A percentile compares a stretch with the other conserved stretches of the same genome.
Conservation (phyloP, 306 rosid genomes). For the Dalbergia oliveri region DNA sequence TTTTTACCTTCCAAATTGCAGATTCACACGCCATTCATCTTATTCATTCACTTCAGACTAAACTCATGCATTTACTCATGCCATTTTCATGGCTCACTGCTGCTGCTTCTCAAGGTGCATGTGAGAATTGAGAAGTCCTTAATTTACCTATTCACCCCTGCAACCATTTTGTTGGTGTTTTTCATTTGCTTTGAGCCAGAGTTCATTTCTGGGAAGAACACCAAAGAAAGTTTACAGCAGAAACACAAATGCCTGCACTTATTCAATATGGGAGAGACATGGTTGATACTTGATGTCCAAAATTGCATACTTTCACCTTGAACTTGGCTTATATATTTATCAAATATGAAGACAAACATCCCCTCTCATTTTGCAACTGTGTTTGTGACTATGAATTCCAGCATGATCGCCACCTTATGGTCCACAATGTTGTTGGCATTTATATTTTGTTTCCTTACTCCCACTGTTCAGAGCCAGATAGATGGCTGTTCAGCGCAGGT, state of each 20-base stretch:
- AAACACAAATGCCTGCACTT: too few relatives aligned
- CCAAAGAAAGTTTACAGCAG: too few relatives aligned
- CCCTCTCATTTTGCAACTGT: neutral
- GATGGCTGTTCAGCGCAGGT: constrained; percentile 31
- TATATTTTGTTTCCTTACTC: neutral
- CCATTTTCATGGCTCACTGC: constrained; percentile 20
- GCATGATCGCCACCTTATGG: neutral
- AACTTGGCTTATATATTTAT: neutral
- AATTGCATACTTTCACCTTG: neutral
- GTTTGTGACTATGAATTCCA: neutral
- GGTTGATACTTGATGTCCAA: neutral
- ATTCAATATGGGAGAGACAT: too few relatives aligned
- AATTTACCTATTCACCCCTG: neutral
- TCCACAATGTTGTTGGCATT: neutral
- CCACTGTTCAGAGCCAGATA: neutral
- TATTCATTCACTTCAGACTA: neutral
- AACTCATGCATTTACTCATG: constrained; percentile 10
- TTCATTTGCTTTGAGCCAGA: neutral
- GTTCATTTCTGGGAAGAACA: too few relatives aligned
- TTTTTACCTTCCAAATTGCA: neutral
- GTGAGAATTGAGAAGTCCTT: neutral
- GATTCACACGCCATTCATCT: neutral
- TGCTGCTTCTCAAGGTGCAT: constrained; percentile 7
- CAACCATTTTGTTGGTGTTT: neutral
- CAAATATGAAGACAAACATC: constrained; percentile 4